Conservation (phyloP, 2,329 filamentous ascomycete species). For the Diaporthe batatas region DNA sequence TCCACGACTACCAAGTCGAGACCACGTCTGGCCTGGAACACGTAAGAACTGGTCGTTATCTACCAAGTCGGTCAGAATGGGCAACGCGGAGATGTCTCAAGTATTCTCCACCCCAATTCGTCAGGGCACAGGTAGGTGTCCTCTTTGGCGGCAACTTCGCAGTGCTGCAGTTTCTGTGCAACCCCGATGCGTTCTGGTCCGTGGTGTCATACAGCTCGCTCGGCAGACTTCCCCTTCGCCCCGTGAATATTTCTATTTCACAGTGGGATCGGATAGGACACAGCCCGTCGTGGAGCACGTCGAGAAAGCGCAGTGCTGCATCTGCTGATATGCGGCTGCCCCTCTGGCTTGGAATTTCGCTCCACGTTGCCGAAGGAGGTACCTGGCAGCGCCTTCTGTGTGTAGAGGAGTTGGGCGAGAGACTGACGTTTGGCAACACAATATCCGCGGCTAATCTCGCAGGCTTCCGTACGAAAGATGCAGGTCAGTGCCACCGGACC, state of each 20-base stretch:
- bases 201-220: constrained; percentile 30
- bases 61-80: constrained; percentile 63
- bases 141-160: constrained; percentile 40
- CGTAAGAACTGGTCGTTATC: constrained; percentile 30
- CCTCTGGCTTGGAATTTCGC: constrained; percentile 22
- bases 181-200: constrained; percentile 37
- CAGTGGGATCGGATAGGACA: neutral
- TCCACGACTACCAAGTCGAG: constrained; percentile 34
- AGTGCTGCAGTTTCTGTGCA: constrained; percentile 41
- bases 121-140: constrained; percentile 22
- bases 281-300: constrained; percentile 36
- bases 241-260: constrained; percentile 16
- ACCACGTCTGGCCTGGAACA: constrained; percentile 34
- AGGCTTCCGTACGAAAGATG: constrained; percentile 40
- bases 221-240: constrained; percentile 26
- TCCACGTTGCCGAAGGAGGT: constrained; percentile 24
- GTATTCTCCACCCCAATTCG: constrained; percentile 31
- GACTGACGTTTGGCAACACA: constrained; percentile 38
- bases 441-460: constrained; percentile 23
- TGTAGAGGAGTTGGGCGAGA: constrained; percentile 19
- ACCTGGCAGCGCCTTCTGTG: constrained; percentile 27
- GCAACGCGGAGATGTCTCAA: constrained; percentile 64
- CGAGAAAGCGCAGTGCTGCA: constrained; percentile 35
- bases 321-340: constrained; percentile 35
- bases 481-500: constrained; percentile 37